Evolutionary conservation across 2,329 filamentous ascomycete genomes (phyloP), one percentile per base, ranked within the genome.

Genomic region (Aaosphaeria pasadenensis): DNA sequence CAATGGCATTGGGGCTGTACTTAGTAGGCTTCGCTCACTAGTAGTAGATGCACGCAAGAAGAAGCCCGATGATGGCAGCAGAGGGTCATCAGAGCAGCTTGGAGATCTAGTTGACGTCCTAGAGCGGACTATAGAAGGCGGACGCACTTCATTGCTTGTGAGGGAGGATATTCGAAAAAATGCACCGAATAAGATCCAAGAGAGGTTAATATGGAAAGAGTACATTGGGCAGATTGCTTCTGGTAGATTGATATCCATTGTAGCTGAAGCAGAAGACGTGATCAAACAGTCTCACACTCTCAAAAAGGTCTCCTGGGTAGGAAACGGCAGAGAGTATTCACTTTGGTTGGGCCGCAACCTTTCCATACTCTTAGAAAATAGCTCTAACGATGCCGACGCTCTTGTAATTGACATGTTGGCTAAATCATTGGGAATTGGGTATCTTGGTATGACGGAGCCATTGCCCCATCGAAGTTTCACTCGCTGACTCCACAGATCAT

Each of bases 1-100:
- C 11, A 79, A 86, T 2, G 91, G 91, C 0, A 69, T 96, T 31
- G 92, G 90, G 52, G 87, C 88, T n/a, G 64, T 91, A 30, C 67
- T 91, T 7, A 78, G 84, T n/a, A 83, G 86, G 45, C 72, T 95
- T 30, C 84, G 82, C 50, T 76, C 79, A 17, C 72, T 89, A 13
- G 77, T 85, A 43, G 51, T 62, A 46, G 58, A 70, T 6, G 55
- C 57, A 51, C 59, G 55, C 30, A 60, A 71, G 43, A 69, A 66
- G 47, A 70, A 71, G 42, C 58, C 46, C 55, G 57, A 51, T 51
- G 67, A 53, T 39, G 58, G 57, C 47, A 64, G 48, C 11, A 64
- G 60, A 55, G 63, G 62, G 48, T 51, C 57, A 32, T 53, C 55
- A 54, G 60, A 63, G 44, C 68, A 67, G 51, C 67, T 69, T 30